Evolutionary conservation across 805 yeast genomes (phyloP), one percentile per base, ranked within the genome.

Genomic region (Maudiozyma serrabonitensis): DNA sequence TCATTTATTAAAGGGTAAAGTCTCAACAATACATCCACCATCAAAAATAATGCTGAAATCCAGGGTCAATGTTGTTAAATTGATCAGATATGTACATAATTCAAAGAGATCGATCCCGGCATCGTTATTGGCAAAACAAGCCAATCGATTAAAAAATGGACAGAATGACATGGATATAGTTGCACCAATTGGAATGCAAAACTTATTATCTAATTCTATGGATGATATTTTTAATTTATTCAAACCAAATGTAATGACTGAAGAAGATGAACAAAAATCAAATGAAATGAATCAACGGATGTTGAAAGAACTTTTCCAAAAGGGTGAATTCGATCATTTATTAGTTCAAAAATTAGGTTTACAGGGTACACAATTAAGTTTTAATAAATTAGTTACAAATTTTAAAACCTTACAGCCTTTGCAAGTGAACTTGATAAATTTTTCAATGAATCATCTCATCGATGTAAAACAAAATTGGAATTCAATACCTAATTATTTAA

Each of bases 401-500:
- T 58, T 58, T 40, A 49, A 51, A 8, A 34, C 16, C 2, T 47
- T 60, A n/a, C 41, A 41, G 8, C 46, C 45, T 4, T 43, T 53
- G 1, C 56, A 60, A 19, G 21, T 46, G 13, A 56, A 60, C 19
- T 38, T 54, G 9, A 43, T 62, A 21, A 48, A 63, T 63, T 56
- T 64, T 65, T 53, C 66, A n/a, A 60, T 50, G 25, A 35, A 21
- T 18, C 18, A 44, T 15, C 5, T 13, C 4, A 7, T 6, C 34
- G 43, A 8, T 7, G 43, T n/a, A 28, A 25, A n/a, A 43, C 71
- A 71, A 47, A 71, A 75, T 48, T 85, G 95, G 95, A 62, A 63
- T 2, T 64, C 69, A 40, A 54, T 82, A 43, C 70, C 78, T 4
- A 52, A 52, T 12, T 73, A 75, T 46, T 75, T 75, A 47, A 82